Base-by-base conservation (phyloP, 1,284 basidiomycete species). In the Ustilago trichophora region DNA sequence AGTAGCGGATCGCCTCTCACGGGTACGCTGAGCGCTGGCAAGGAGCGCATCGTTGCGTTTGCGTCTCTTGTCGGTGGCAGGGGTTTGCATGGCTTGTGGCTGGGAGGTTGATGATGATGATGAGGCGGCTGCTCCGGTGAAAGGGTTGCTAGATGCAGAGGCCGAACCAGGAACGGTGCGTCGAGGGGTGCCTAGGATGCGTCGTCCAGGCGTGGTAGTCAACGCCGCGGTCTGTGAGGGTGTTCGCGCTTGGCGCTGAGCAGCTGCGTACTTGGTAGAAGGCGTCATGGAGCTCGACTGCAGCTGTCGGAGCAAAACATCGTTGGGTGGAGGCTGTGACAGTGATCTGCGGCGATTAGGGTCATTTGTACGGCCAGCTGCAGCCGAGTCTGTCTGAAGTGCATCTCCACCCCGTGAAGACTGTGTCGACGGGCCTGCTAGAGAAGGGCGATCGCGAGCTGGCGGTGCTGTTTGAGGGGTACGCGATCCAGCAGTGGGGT, bases 261-360 rank as follows among this genome's bases (percentile, higher is more conserved):
- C 46, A 33, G 50, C 51, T 10, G 57, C 50, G n/a, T 54, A 34
- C 47, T 54, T 54, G 42, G 47, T 47, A 10, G 63, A 65, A 12
- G 63, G 63, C 4, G 63, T 65, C 46, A 41, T 45, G 43, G 42
- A 35, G 50, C 36, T 51, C 12, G 56, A 29, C 3, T 70, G 52
- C 31, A 71, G 22, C 22, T 71, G 68, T 6, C 63, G 62, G n/a
- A 66, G 33, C 21, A 71, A 36, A 15, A 65, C 37, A 18, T 71
- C 63, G 36, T 57, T 62, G 11, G 68, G 68, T 4, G 68, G 68
- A 24, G 68, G 68, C 26, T 71, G 68, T 6, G 68, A 71, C 6
- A 63, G 53, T 3, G 68, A 71, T 32, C 68, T 34, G 7, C 63
- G 58, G 12, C 64, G 56, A 12, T 26, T 31, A 2, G 49, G 52